phyloP scores from a whole-genome alignment of 2,329 filamentous ascomycete genomes.

The Canariomyces notabilis region DNA sequence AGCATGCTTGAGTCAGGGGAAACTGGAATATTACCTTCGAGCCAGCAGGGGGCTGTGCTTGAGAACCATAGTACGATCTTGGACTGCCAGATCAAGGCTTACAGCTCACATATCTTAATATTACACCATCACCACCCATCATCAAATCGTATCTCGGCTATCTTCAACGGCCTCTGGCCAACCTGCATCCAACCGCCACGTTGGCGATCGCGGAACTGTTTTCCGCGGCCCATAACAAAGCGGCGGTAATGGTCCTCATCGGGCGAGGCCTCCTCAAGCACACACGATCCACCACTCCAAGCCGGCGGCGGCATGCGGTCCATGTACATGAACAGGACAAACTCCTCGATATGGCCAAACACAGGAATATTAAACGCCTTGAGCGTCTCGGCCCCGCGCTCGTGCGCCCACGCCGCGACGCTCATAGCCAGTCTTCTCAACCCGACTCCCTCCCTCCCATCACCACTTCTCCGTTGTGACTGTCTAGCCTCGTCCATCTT shows the following conservation, averaged over 20 bases:
- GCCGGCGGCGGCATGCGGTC: conserved; percentile 25
- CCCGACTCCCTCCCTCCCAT: conserved; percentile 12
- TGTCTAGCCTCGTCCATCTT: conserved; percentile 19
- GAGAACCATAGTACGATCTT: too few species aligned
- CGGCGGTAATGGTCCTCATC: conserved; percentile 23
- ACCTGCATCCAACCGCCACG: conserved; percentile 24
- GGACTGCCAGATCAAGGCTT: too few species aligned
- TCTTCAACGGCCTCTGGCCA: conserved; percentile 23
- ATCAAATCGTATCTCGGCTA: conserved; percentile 29
- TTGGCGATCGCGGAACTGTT: conserved; percentile 23
- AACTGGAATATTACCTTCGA: too few species aligned
- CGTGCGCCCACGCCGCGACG: conserved; percentile 24
- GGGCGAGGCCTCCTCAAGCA: conserved; percentile 20
- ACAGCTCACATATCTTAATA: too few species aligned
- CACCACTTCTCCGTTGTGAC: neutral
- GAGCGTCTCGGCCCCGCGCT: conserved; percentile 24
- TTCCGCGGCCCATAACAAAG: conserved; percentile 23
- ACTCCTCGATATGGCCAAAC: conserved; percentile 27
- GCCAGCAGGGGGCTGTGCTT: too few species aligned
- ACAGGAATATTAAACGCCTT: conserved; percentile 22
- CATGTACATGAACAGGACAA: conserved; percentile 30
- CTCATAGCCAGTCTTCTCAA: conserved; percentile 27
- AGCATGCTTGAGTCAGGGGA: too few species aligned
- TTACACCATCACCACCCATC: conserved; percentile 22
- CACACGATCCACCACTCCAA: conserved; percentile 27